Evolutionary conservation across 495 filamentous ascomycete genomes (phyloP).

Genomic region (Talaromyces wortmannii): DNA sequence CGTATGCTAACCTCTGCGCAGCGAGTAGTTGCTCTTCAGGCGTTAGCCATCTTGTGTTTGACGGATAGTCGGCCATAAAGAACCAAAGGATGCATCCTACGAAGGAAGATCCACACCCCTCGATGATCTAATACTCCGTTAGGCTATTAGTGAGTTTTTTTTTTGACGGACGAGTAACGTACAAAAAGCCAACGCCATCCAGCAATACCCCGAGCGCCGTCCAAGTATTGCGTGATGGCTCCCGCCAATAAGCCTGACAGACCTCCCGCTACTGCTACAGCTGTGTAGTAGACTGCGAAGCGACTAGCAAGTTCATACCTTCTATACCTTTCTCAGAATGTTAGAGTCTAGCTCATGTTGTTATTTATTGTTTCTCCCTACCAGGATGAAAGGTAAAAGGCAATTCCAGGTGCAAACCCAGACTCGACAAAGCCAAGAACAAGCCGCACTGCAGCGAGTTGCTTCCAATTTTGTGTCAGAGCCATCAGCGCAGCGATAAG

Average conservation of each 20-base stretch:
- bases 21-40: slow-evolving; percentile 4
- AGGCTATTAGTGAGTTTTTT: not conserved
- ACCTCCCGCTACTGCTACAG: slow-evolving; percentile 2
- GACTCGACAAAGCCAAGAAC: slow-evolving; percentile 6
- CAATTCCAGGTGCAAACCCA: slow-evolving; percentile 5
- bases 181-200: slow-evolving; percentile 8
- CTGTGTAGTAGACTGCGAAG: slow-evolving; percentile 1
- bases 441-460: slow-evolving; percentile 2
- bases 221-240: slow-evolving; percentile 3
- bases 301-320: slow-evolving; percentile 5
- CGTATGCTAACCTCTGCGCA: not conserved
- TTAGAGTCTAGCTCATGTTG: not conserved
- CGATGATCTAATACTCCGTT: not conserved
- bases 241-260: slow-evolving; percentile 3
- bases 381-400: slow-evolving; percentile 1
- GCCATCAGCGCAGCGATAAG: not conserved
- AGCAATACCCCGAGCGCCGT: not conserved
- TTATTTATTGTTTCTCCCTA: too few species aligned
- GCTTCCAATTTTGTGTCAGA: slow-evolving; percentile 4
- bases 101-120: slow-evolving; percentile 3
- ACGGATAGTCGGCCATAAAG: slow-evolving; percentile 7
- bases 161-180: not conserved
- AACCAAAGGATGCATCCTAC: slow-evolving; percentile 1
- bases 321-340: slow-evolving; percentile 1
- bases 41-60: slow-evolving; percentile 1